Conservation (phyloP, 2,329 filamentous ascomycete genomes). For the Penicillium decumbens region DNA sequence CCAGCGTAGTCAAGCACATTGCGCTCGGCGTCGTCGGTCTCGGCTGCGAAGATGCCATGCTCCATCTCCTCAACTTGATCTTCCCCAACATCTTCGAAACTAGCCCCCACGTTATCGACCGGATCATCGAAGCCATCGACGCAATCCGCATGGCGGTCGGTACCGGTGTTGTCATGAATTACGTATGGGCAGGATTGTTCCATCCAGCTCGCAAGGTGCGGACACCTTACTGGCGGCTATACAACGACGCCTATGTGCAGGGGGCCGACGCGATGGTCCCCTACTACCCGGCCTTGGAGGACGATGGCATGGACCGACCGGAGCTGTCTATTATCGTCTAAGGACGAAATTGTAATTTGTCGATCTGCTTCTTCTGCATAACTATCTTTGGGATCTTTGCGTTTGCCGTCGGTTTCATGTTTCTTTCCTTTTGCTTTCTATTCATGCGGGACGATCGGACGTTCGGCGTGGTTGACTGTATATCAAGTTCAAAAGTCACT, state of each 20-base stretch:
- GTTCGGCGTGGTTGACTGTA: constrained; percentile 24
- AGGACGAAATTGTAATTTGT: constrained; percentile 24
- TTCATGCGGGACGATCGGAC: constrained; percentile 22
- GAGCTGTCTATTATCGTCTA: constrained; percentile 81
- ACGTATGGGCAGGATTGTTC: constrained; percentile 96
- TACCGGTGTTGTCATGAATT: constrained; percentile 90
- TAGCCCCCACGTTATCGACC: constrained; percentile 94
- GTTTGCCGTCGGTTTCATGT: constrained; percentile 16
- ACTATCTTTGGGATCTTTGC: constrained; percentile 17
- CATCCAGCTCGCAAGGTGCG: constrained; percentile 94
- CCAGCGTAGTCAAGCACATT: constrained; percentile 95
- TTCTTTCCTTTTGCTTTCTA: constrained; percentile 3
- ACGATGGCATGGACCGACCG: constrained; percentile 70
- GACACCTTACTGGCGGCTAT: constrained; percentile 90
- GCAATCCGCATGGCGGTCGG: constrained; percentile 91
- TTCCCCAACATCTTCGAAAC: constrained; percentile 98
- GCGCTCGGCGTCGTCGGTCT: constrained; percentile 95
- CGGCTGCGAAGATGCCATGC: constrained; percentile 96
- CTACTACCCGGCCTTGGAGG: constrained; percentile 83
- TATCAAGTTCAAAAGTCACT: constrained; percentile 19
- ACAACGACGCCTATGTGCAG: constrained; percentile 96
- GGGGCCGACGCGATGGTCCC: constrained; percentile 91
- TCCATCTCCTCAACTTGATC: constrained; percentile 91
- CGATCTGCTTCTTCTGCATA: constrained; percentile 19
- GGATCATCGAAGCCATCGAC: constrained; percentile 95